These are phyloP conservation scores for Arabidopsis arenosa DNA, from an alignment of 345 rosid genomes.

Conservation along the genomic window DNA sequence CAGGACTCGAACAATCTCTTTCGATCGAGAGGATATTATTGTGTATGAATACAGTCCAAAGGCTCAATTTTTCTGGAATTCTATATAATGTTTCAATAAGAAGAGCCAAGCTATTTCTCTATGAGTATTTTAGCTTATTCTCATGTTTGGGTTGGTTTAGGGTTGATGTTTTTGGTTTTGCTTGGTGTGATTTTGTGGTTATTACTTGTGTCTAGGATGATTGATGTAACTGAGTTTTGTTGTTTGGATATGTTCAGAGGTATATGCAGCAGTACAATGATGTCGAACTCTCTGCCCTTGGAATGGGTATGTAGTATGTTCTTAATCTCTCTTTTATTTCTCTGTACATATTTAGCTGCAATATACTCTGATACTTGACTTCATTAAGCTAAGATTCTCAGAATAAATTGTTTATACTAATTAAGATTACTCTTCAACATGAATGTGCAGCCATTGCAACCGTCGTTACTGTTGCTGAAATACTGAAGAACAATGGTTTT, in stretches of 20 bases:
- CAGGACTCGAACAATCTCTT: not conserved
- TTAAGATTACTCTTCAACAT: not conserved
- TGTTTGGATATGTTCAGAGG: constrained; percentile 56
- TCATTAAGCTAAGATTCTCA: not conserved
- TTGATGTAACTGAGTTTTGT: constrained; percentile 14
- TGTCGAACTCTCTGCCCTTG: constrained; percentile 88
- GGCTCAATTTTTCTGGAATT: not conserved
- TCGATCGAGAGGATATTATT: not conserved
- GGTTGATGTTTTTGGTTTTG: not conserved
- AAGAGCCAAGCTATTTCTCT: not conserved
- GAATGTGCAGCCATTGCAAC: constrained; percentile 79
- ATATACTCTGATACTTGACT: not conserved
- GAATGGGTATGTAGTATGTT: constrained; percentile 70
- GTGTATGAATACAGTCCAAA: not conserved
- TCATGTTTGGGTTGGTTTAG: too few species aligned
- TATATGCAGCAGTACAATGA: constrained; percentile 91
- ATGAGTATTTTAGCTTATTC: not conserved
- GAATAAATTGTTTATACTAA: not conserved
- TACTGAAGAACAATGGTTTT: constrained; percentile 85
- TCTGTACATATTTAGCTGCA: too few species aligned
- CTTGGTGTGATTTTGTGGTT: too few species aligned
- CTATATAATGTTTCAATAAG: not conserved
- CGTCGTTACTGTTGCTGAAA: constrained; percentile 81
- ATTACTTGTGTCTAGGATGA: not conserved
- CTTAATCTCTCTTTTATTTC: not conserved